Percentiles rank a stretch among this genome's conserved stretches.
phyloP scores from a whole-genome alignment of 345 rosid species.

The Salix purpurea region DNA sequence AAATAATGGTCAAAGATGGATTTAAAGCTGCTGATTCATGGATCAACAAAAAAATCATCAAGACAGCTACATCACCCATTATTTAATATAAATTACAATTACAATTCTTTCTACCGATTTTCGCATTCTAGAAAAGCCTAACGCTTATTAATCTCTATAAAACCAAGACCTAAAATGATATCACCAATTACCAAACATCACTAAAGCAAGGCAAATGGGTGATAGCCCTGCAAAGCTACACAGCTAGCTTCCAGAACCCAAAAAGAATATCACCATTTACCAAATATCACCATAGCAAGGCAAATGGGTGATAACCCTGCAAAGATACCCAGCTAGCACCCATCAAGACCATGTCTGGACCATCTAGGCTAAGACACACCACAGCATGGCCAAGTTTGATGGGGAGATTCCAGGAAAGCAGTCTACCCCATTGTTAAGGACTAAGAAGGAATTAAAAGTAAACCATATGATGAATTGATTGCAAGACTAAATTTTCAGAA shows the following conservation, averaged over 20 bases:
- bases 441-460: background rate
- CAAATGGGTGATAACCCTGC: background rate
- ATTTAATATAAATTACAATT: background rate
- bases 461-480: background rate
- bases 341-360: too few species aligned
- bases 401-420: too few species aligned
- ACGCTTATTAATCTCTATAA: background rate
- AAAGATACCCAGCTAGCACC: too few species aligned
- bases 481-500: background rate
- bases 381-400: too few species aligned
- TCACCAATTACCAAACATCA: background rate
- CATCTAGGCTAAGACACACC: too few species aligned
- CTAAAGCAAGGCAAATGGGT: background rate
- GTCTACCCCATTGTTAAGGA: background rate
- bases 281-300: background rate
- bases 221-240: too few species aligned
- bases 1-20: background rate
- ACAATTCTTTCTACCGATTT: background rate
- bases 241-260: background rate
- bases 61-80: background rate
- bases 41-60: background rate
- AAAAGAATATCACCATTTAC: background rate
- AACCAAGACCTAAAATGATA: background rate
- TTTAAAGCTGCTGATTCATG: background rate
- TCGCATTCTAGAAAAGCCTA: background rate